Conservation (phyloP, 306 rosid genomes). For the Malus domestica region DNA sequence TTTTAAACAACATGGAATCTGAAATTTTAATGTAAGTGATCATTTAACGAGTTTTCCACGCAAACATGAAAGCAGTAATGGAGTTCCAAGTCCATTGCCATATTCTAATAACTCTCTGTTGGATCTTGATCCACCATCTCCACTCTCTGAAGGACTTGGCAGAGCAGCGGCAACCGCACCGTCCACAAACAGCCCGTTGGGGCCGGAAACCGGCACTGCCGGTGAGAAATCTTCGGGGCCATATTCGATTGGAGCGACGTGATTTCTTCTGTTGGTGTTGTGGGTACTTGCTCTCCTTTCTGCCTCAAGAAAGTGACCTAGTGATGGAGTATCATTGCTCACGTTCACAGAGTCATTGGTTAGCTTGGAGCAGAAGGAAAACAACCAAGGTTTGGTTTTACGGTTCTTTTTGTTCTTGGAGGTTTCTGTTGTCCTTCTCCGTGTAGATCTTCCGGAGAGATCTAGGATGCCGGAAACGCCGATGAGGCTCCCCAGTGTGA, state of each 20-base stretch:
- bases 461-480: conserved; percentile 48
- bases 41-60: conserved; percentile 25
- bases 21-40: neutral
- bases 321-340: conserved; percentile 42
- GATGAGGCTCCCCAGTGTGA: conserved; percentile 57
- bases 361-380: conserved; percentile 58
- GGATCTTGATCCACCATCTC: conserved; percentile 17
- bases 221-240: conserved; percentile 25
- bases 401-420: conserved; percentile 32
- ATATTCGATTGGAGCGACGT: conserved; percentile 5
- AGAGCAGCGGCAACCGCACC: conserved; percentile 27
- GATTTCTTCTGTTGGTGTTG: conserved; percentile 23
- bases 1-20: neutral
- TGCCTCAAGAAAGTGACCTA: conserved; percentile 62
- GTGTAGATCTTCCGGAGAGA: conserved; percentile 46
- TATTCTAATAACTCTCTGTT: conserved; percentile 20
- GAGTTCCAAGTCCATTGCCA: conserved; percentile 28
- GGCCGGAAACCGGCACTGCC: neutral
- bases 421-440: conserved; percentile 33
- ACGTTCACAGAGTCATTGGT: conserved; percentile 45
- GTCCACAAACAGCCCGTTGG: conserved; percentile 22
- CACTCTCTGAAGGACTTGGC: conserved; percentile 15
- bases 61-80: conserved; percentile 30
- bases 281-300: conserved; percentile 41
- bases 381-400: conserved; percentile 50